Conservation (phyloP, 169 alveolate genomes). For the Ichthyophthirius multifiliis region DNA sequence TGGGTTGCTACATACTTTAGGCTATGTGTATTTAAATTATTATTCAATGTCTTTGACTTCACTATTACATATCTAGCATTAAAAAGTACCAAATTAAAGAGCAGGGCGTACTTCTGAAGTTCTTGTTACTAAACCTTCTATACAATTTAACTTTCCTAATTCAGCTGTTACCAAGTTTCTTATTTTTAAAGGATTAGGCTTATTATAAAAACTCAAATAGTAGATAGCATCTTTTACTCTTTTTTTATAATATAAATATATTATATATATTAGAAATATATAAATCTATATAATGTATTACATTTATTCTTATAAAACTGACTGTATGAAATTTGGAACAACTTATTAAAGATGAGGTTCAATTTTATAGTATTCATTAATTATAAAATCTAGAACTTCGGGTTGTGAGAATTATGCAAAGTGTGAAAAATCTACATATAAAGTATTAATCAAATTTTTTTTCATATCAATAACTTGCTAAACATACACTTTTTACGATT, state of each 20-base stretch:
- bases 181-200: constrained; percentile 52
- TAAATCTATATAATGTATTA: too few relatives aligned
- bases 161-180: constrained; percentile 71
- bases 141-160: constrained; percentile 91
- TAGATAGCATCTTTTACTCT: not conserved
- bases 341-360: not conserved
- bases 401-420: not conserved
- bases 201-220: constrained; percentile 61
- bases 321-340: not conserved
- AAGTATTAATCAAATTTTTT: too few relatives aligned
- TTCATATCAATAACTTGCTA: too few relatives aligned
- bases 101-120: constrained; percentile 97
- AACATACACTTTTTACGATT: too few relatives aligned
- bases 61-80: constrained; percentile 91
- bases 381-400: not conserved
- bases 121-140: constrained; percentile 96
- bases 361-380: not conserved
- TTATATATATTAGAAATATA: not conserved
- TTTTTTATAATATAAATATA: not conserved
- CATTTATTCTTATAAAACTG: not conserved
- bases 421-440: not conserved
- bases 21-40: constrained; percentile 93
- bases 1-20: constrained; percentile 60
- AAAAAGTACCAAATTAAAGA: constrained; percentile 90
- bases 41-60: constrained; percentile 89